Evolutionary conservation across 108 stramenopile species (phyloP).

Genomic region (Cyclostephanos invisitatus): DNA sequence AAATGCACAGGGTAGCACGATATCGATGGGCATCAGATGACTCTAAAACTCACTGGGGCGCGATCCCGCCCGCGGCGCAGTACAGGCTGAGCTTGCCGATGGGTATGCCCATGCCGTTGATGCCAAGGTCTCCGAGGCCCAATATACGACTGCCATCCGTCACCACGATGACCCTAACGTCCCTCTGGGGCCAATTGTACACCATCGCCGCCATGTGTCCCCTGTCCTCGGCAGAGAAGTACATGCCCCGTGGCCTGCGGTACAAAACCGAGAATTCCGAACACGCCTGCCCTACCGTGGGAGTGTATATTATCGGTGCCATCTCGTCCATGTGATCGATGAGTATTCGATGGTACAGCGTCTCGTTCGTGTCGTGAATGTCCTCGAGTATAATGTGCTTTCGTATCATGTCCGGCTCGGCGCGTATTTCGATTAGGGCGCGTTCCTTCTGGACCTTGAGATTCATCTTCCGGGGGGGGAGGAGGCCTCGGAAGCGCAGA

Average conservation of each 20-base stretch:
- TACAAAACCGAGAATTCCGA: conserved; percentile 78
- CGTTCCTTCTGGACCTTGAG: conserved; percentile 70
- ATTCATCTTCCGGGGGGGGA: conserved; percentile 72
- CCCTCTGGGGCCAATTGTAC: conserved; percentile 95
- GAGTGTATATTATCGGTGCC: conserved; percentile 98
- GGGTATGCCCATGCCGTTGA: conserved; percentile 96
- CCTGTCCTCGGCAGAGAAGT: conserved; percentile 88
- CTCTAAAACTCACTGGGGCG: conserved; percentile 64
- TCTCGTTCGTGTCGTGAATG: conserved; percentile 96
- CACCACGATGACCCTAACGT: conserved; percentile 96
- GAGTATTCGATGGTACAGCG: conserved; percentile 94
- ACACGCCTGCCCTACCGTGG: conserved; percentile 98
- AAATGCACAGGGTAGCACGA: no score
- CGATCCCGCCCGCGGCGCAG: conserved; percentile 97
- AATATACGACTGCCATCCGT: conserved; percentile 96
- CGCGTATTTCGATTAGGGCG: conserved; percentile 64
- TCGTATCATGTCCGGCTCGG: conserved; percentile 71
- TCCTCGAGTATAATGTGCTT: conserved; percentile 93
- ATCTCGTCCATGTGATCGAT: conserved; percentile 94
- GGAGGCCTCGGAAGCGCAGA: conserved; percentile 82
- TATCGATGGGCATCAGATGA: no score
- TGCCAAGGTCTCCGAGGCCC: conserved; percentile 96
- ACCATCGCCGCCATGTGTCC: conserved; percentile 94
- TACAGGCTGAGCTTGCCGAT: conserved; percentile 94
- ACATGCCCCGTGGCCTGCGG: conserved; percentile 94